phyloP scores from a whole-genome alignment of 257 asterid species.

The Ophiorrhiza pumila region DNA sequence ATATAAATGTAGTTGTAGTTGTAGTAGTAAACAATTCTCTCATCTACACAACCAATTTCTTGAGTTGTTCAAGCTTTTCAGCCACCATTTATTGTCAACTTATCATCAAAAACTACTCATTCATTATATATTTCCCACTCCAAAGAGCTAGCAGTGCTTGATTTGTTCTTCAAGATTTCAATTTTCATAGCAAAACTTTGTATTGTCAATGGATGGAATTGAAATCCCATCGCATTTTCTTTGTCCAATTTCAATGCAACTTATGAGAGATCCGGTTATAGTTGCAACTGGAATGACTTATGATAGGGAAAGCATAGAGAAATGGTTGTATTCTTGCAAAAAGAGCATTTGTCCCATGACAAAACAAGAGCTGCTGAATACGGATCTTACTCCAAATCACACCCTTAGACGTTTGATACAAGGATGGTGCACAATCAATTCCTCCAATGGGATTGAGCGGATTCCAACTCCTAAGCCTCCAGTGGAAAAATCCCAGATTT shows the following conservation, averaged over 20 bases:
- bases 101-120: not conserved
- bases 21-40: not conserved
- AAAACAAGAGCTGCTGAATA: slow-evolving; percentile 34
- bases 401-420: slow-evolving; percentile 68
- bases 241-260: slow-evolving; percentile 83
- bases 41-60: slow-evolving; percentile 1
- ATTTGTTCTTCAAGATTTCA: too few relatives aligned
- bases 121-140: too few relatives aligned
- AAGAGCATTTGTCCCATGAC: slow-evolving; percentile 60
- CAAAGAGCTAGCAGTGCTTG: too few relatives aligned
- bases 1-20: not conserved
- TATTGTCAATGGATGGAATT: slow-evolving; percentile 22
- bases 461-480: slow-evolving; percentile 69
- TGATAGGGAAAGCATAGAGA: slow-evolving; percentile 62
- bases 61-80: not conserved
- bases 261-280: slow-evolving; percentile 77
- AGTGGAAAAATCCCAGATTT: slow-evolving; percentile 35
- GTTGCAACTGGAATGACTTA: slow-evolving; percentile 73
- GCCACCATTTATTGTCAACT: not conserved
- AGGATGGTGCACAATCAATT: slow-evolving; percentile 64
- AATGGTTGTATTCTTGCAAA: slow-evolving; percentile 52
- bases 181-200: not conserved
- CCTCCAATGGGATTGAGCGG: slow-evolving; percentile 42
- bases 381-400: slow-evolving; percentile 70
- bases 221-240: slow-evolving; percentile 59